A percentile compares a stretch with the other conserved stretches of the same genome.
These are phyloP conservation scores for Rhododendron vialii DNA, from an alignment of 148 eudicot species.

Conservation along the genomic window DNA sequence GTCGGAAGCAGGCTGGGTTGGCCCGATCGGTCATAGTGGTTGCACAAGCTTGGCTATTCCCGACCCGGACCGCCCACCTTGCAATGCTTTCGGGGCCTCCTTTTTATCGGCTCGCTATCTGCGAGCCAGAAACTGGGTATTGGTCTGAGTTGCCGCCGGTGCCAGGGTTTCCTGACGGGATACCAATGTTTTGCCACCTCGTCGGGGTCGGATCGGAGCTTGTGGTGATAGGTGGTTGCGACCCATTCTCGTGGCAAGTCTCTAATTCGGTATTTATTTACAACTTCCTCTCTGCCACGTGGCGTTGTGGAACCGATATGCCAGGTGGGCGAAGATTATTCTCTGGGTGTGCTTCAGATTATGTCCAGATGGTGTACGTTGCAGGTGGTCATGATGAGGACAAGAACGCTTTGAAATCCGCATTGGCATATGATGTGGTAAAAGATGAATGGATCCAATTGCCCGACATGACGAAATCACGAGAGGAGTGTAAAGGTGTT, in stretches of 20 bases:
- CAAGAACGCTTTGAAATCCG: constrained; percentile 63
- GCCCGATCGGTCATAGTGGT: constrained; percentile 44
- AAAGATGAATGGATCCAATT: constrained; percentile 47
- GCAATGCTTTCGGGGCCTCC: constrained; percentile 15
- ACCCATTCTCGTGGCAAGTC: constrained; percentile 57
- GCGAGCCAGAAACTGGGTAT: constrained; percentile 38
- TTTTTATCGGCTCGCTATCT: constrained; percentile 42
- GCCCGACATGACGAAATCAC: constrained; percentile 60
- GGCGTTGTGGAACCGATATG: constrained; percentile 69
- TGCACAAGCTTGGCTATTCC: constrained; percentile 43
- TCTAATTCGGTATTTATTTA: constrained; percentile 44
- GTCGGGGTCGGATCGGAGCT: constrained; percentile 54
- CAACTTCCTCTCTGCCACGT: constrained; percentile 40
- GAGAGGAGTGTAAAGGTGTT: constrained; percentile 64
- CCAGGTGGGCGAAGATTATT: constrained; percentile 64
- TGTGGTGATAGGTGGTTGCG: constrained; percentile 78
- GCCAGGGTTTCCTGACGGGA: constrained; percentile 43
- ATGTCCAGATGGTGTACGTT: constrained; percentile 42
- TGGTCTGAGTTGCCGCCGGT: constrained; percentile 53
- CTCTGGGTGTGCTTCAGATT: constrained; percentile 60
- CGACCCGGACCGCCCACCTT: constrained; percentile 3
- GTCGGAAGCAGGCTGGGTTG: constrained; percentile 35
- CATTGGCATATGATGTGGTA: constrained; percentile 53
- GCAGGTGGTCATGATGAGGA: constrained; percentile 85
- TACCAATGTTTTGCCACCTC: constrained; percentile 68